Conservation (phyloP, 1,284 basidiomycete species). For the Lentinus polychrous region DNA sequence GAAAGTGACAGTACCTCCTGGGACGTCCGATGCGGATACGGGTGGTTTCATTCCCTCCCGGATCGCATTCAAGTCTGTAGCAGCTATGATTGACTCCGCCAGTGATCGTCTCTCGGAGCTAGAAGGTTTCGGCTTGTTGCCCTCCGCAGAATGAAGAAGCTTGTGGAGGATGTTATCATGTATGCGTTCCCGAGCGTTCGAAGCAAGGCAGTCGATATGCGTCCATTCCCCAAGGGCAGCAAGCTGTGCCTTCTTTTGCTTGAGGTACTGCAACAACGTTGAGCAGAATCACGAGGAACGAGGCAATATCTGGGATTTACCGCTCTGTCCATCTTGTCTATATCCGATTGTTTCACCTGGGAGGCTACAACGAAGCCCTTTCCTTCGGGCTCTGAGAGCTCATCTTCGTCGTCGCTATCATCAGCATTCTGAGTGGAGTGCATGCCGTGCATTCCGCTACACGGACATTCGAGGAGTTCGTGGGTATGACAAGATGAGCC, state of each 20-base stretch:
- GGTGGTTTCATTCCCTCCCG: conserved; percentile 23
- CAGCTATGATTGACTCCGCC: conserved; percentile 30
- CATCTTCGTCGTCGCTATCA: conserved; percentile 14
- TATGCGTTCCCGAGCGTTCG: conserved; percentile 38
- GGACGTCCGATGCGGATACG: conserved; percentile 37
- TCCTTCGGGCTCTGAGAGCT: conserved; percentile 26
- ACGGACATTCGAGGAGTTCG: conserved; percentile 75
- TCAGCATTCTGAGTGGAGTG: conserved; percentile 3
- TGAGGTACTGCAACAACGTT: conserved; percentile 44
- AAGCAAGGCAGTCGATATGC: conserved; percentile 70
- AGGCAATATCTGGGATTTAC: conserved; percentile 30
- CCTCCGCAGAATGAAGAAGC: conserved; percentile 31
- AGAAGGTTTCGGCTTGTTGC: not conserved
- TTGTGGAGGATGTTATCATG: conserved; percentile 57
- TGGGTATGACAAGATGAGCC: conserved; percentile 88
- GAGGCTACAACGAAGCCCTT: conserved; percentile 70
- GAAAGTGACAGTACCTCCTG: conserved; percentile 65
- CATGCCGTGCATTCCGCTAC: conserved; percentile 32
- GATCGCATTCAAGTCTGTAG: conserved; percentile 39
- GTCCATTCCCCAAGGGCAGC: conserved; percentile 84
- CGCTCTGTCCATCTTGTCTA: conserved; percentile 46
- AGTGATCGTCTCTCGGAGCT: conserved; percentile 19
- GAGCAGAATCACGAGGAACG: not conserved
- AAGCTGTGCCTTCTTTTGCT: conserved; percentile 72
- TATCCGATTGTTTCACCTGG: conserved; percentile 45